Evolutionary conservation across 2,329 filamentous ascomycete genomes (phyloP).

Genomic region (Hypoxylon sp.): DNA sequence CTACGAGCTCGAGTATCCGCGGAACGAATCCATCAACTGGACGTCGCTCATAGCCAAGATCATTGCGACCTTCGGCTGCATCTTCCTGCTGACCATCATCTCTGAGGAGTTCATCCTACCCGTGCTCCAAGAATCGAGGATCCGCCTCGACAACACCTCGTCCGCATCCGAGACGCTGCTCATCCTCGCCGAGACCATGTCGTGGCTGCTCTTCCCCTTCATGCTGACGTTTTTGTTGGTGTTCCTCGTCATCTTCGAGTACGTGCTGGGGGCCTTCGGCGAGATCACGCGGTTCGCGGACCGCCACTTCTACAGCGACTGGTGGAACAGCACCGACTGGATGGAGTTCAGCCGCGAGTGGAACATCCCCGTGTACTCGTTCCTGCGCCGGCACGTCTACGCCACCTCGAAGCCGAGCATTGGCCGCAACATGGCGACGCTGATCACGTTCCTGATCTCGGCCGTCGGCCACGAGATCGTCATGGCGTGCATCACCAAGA

Average conservation of each 20-base stretch:
- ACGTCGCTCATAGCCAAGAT: constrained; percentile 87
- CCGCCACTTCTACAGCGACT: constrained; percentile 89
- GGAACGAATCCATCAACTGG: constrained; percentile 82
- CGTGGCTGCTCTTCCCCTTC: constrained; percentile 93
- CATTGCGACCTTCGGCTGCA: constrained; percentile 92
- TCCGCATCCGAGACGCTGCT: constrained; percentile 77
- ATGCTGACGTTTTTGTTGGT: constrained; percentile 96
- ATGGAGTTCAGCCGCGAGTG: constrained; percentile 96
- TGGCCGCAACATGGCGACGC: constrained; percentile 82
- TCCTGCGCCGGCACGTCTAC: constrained; percentile 95
- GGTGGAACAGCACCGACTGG: constrained; percentile 88
- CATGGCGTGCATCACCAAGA: constrained; percentile 98
- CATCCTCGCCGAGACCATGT: constrained; percentile 90
- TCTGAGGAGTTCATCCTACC: constrained; percentile 97
- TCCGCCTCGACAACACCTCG: constrained; percentile 63
- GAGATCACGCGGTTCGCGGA: constrained; percentile 96
- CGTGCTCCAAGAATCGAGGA: constrained; percentile 80
- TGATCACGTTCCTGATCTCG: constrained; percentile 92
- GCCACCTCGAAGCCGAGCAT: constrained; percentile 83
- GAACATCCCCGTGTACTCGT: constrained; percentile 98
- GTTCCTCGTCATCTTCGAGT: constrained; percentile 98
- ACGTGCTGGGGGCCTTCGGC: constrained; percentile 92
- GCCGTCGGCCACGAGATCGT: constrained; percentile 94
- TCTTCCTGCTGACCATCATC: constrained; percentile 91
- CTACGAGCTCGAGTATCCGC: constrained; percentile 97